These are phyloP conservation scores for Rhexocercosporidium sp. DNA, from an alignment of 2,329 filamentous ascomycete species.

Conservation along the genomic window DNA sequence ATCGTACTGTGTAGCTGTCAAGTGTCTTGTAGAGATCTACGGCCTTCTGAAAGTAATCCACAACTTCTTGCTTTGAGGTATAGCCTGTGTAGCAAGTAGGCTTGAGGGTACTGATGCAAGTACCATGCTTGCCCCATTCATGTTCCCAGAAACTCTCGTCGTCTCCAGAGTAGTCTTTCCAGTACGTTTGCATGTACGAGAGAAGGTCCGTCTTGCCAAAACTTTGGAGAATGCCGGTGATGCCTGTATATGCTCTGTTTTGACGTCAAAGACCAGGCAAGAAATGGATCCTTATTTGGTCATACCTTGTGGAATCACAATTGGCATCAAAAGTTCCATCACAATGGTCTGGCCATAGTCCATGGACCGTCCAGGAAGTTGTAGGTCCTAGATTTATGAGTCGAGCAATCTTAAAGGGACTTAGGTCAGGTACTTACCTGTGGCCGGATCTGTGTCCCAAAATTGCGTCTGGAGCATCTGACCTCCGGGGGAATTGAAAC, in stretches of 20 bases:
- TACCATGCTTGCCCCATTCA: slow-evolving; percentile 77
- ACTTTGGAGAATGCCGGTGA: slow-evolving; percentile 63
- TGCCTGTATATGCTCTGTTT: slow-evolving; percentile 60
- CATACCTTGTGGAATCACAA: slow-evolving; percentile 63
- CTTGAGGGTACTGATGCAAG: slow-evolving; percentile 71
- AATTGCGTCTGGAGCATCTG: slow-evolving; percentile 78
- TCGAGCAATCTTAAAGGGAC: not conserved
- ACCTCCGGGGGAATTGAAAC: slow-evolving; percentile 75
- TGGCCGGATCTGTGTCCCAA: slow-evolving; percentile 71
- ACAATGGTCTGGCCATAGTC: slow-evolving; percentile 70
- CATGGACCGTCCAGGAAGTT: slow-evolving; percentile 70
- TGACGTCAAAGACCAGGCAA: not conserved
- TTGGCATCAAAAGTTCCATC: slow-evolving; percentile 70
- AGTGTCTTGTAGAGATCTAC: slow-evolving; percentile 70
- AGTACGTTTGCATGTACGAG: slow-evolving; percentile 71
- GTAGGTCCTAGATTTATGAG: slow-evolving; percentile 19
- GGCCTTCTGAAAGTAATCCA: slow-evolving; percentile 71
- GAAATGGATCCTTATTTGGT: too few relatives aligned
- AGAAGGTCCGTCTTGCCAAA: slow-evolving; percentile 62
- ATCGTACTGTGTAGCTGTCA: slow-evolving; percentile 63
- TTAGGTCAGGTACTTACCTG: slow-evolving; percentile 37
- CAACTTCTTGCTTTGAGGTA: slow-evolving; percentile 64
- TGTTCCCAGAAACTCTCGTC: slow-evolving; percentile 71
- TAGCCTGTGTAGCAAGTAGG: slow-evolving; percentile 69
- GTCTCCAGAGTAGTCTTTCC: slow-evolving; percentile 45